Evolutionary conservation across 2,329 filamentous ascomycete genomes (phyloP).

Genomic region (Aspergillus spinulosporus): DNA sequence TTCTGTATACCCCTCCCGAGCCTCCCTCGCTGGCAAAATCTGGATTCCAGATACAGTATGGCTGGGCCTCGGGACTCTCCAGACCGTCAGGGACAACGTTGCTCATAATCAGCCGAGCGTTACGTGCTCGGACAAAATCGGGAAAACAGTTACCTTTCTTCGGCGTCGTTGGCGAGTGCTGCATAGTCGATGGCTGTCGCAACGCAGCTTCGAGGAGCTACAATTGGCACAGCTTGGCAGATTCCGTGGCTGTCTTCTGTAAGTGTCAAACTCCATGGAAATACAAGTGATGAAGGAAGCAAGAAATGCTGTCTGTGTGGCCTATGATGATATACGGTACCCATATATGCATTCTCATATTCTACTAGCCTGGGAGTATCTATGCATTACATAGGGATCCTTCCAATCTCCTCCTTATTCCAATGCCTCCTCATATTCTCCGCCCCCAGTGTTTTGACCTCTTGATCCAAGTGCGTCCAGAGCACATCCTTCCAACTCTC

Average conservation of each 20-base stretch:
- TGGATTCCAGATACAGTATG: slow-evolving; percentile 49
- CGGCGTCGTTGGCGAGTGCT: no score
- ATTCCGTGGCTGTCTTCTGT: no score
- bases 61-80: slow-evolving; percentile 12
- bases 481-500: slow-evolving; percentile 11
- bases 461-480: slow-evolving; percentile 11
- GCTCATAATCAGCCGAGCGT: not conserved
- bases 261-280: no score
- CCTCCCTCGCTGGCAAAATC: slow-evolving; percentile 22
- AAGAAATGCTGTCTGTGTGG: no score
- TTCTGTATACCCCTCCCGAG: slow-evolving; percentile 6
- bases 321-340: not conserved
- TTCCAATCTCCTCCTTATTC: slow-evolving; percentile 69
- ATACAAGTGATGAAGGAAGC: no score
- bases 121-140: not conserved
- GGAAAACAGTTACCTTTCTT: not conserved
- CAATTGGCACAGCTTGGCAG: no score
- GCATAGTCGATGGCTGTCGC: no score
- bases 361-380: no score
- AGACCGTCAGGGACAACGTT: not conserved
- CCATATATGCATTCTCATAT: not conserved
- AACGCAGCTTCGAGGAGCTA: no score
- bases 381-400: not conserved
- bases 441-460: slow-evolving; percentile 63
- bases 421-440: slow-evolving; percentile 88